phyloP scores from a whole-genome alignment of 192 early-diverging fungal genomes.

The Linnemannia elongata region DNA sequence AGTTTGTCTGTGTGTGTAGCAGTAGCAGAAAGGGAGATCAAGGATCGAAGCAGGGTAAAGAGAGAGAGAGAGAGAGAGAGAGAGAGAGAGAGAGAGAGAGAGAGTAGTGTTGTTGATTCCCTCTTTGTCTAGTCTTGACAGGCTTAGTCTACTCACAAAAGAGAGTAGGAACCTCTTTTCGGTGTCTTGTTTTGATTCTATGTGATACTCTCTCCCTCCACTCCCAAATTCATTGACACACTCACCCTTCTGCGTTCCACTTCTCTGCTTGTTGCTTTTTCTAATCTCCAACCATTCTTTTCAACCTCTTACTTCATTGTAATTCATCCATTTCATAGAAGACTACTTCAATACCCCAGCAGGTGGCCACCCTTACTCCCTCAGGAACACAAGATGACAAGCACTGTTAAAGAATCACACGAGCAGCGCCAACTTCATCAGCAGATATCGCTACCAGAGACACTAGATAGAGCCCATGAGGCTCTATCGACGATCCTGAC shows the following conservation, averaged over 20 bases:
- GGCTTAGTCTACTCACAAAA: too few relatives aligned
- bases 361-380: background rate
- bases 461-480: conserved; percentile 21
- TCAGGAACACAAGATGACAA: background rate
- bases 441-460: background rate
- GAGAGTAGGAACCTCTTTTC: background rate
- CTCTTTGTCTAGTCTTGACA: background rate
- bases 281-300: too few relatives aligned
- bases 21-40: too few relatives aligned
- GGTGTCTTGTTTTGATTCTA: background rate
- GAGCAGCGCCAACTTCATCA: background rate
- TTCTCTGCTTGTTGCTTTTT: conserved; percentile 21
- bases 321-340: background rate
- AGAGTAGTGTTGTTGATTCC: background rate
- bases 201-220: too few relatives aligned
- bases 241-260: background rate
- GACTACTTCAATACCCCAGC: background rate
- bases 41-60: background rate
- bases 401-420: background rate
- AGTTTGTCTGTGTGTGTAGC: too few relatives aligned
- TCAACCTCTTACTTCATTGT: background rate
- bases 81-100: background rate
- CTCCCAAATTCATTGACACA: background rate
- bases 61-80: background rate
- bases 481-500: conserved; percentile 14